Percentiles rank a stretch among this genome's conserved stretches.
Evolutionary conservation across 345 rosid species (phyloP).

Genomic region (Dimocarpus longan): DNA sequence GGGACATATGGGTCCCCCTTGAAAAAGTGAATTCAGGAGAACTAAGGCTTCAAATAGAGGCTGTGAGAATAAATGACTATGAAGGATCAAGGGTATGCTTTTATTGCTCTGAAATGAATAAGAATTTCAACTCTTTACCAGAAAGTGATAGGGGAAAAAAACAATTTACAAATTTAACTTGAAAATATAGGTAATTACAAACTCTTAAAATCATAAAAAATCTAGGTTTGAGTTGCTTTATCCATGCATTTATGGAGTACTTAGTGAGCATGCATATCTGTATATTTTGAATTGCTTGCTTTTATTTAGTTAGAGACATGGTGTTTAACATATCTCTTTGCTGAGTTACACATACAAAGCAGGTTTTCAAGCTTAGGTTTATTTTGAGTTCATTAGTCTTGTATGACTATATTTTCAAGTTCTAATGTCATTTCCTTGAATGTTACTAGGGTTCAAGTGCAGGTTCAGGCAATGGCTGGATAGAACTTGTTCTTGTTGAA

Average conservation of each 20-base stretch:
- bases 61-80: slow-evolving; percentile 47
- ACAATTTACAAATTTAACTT: neutral
- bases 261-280: neutral
- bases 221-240: neutral
- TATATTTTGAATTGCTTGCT: neutral
- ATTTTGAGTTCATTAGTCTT: neutral
- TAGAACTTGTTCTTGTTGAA: slow-evolving; percentile 87
- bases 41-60: slow-evolving; percentile 80
- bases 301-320: neutral
- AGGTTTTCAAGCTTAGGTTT: neutral
- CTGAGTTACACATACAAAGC: neutral
- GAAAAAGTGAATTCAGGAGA: slow-evolving; percentile 93
- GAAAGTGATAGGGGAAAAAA: neutral
- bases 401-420: neutral
- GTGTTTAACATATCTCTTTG: neutral
- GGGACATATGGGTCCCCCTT: slow-evolving; percentile 89
- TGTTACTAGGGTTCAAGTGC: slow-evolving; percentile 46
- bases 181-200: slow-evolving; percentile 7
- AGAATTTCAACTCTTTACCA: neutral
- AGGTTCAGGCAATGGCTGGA: slow-evolving; percentile 68
- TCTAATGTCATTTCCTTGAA: slow-evolving; percentile 15
- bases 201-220: neutral
- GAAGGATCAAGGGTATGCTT: slow-evolving; percentile 66
- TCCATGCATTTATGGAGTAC: neutral
- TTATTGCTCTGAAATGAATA: slow-evolving; percentile 9